These are phyloP conservation scores for Backusella tuberculispora DNA, from an alignment of 192 early-diverging fungal species.

Conservation along the genomic window DNA sequence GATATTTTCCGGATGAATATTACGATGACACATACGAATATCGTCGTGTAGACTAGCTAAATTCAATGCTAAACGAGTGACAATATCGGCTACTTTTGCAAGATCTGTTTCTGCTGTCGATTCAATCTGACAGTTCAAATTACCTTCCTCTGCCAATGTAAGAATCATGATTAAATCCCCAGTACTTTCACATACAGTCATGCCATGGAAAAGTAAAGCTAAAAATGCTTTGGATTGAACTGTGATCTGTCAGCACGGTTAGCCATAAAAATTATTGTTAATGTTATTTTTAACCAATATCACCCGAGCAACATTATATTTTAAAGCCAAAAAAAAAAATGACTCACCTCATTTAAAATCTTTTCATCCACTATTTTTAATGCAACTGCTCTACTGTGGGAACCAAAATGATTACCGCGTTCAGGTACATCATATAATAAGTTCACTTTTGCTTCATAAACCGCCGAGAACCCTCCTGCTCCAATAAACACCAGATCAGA, in stretches of 20 bases:
- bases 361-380: slow-evolving; percentile 41
- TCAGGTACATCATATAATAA: slow-evolving; percentile 27
- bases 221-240: slow-evolving; percentile 39
- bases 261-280: too few relatives aligned
- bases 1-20: slow-evolving; percentile 37
- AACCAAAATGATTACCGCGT: slow-evolving; percentile 5
- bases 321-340: background rate
- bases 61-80: slow-evolving; percentile 36
- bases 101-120: slow-evolving; percentile 23
- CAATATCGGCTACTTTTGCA: slow-evolving; percentile 18
- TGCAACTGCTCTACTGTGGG: slow-evolving; percentile 20
- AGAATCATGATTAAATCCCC: slow-evolving; percentile 40
- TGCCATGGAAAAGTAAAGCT: slow-evolving; percentile 36
- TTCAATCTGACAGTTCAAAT: slow-evolving; percentile 29
- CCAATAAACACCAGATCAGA: slow-evolving; percentile 35
- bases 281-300: too few relatives aligned
- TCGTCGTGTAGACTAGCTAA: slow-evolving; percentile 40
- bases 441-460: slow-evolving; percentile 32
- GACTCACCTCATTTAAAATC: slow-evolving; percentile 34
- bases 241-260: slow-evolving; percentile 19
- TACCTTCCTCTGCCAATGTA: slow-evolving; percentile 36
- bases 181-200: slow-evolving; percentile 37
- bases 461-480: slow-evolving; percentile 34
- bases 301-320: background rate
- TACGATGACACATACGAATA: slow-evolving; percentile 40